Conservation (phyloP, 2,329 filamentous ascomycete species). For the Remersonia thermophila region DNA sequence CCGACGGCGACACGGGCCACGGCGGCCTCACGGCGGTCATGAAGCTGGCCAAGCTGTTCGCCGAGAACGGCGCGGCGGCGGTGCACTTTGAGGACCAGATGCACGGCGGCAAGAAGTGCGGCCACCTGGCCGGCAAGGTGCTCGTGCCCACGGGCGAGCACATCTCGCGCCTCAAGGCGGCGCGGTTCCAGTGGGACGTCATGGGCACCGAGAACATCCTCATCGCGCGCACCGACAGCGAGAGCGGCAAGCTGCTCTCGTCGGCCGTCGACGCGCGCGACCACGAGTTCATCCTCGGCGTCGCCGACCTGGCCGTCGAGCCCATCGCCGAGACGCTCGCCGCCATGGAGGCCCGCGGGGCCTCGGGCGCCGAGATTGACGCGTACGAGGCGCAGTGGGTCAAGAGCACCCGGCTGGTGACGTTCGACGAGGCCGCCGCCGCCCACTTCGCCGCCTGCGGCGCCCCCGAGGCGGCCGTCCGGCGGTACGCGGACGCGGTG, state of each 20-base stretch:
- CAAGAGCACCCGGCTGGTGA: constrained; percentile 70
- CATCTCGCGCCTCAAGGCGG: constrained; percentile 85
- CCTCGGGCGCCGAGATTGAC: constrained; percentile 69
- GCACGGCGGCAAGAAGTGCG: constrained; percentile 96
- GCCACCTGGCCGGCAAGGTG: constrained; percentile 91
- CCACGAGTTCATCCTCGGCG: constrained; percentile 90
- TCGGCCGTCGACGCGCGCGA: constrained; percentile 88
- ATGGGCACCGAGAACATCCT: constrained; percentile 95
- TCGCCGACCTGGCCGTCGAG: constrained; percentile 59
- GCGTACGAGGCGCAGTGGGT: constrained; percentile 80
- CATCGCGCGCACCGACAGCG: constrained; percentile 89
- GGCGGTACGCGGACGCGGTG: constrained; percentile 53
- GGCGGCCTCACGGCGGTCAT: constrained; percentile 85
- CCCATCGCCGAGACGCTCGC: constrained; percentile 83
- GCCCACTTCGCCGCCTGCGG: constrained; percentile 59
- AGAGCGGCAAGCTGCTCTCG: constrained; percentile 81
- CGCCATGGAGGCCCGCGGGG: constrained; percentile 73
- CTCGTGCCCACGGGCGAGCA: constrained; percentile 89
- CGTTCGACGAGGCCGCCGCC: constrained; percentile 82
- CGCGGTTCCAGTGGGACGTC: constrained; percentile 94
- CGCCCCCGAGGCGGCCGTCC: constrained; percentile 49
- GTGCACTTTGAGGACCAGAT: constrained; percentile 98
- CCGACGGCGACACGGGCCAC: constrained; percentile 92
- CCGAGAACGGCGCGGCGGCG: constrained; percentile 88
- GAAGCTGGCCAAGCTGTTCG: constrained; percentile 94